A percentile compares a stretch with the other conserved stretches of the same genome.
phyloP scores from a whole-genome alignment of 2,329 filamentous ascomycete genomes.

The Thyridium curvatum region DNA sequence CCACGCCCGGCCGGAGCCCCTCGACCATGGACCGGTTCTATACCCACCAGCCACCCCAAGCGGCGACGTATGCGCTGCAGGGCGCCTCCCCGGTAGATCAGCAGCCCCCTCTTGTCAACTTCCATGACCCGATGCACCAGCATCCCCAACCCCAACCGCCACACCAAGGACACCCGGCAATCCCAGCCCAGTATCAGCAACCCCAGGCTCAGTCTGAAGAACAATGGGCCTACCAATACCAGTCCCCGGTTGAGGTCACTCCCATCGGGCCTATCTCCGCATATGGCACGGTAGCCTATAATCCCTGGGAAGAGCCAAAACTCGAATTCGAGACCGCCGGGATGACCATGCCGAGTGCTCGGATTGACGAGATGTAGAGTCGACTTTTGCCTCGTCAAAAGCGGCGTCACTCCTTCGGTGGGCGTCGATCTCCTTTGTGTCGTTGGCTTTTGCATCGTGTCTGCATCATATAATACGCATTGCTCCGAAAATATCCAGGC shows the following conservation, averaged over 20 bases:
- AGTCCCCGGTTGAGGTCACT: slow-evolving; percentile 50
- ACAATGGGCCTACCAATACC: slow-evolving; percentile 51
- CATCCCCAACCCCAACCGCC: slow-evolving; percentile 33
- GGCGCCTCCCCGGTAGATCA: slow-evolving; percentile 39
- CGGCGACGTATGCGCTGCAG: slow-evolving; percentile 42
- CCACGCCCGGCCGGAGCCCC: slow-evolving; percentile 46
- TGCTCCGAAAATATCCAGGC: background rate
- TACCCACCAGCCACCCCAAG: slow-evolving; percentile 44
- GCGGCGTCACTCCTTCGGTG: background rate
- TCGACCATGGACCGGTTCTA: slow-evolving; percentile 50
- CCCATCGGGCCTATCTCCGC: slow-evolving; percentile 46
- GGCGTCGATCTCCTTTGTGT: background rate
- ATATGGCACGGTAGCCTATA: slow-evolving; percentile 43
- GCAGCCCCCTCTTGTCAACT: slow-evolving; percentile 23
- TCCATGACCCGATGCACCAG: slow-evolving; percentile 33
- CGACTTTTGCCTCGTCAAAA: background rate
- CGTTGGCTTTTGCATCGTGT: background rate
- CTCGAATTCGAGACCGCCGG: slow-evolving; percentile 51
- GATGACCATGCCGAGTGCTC: slow-evolving; percentile 53
- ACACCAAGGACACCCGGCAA: slow-evolving; percentile 15
- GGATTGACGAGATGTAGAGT: slow-evolving; percentile 48
- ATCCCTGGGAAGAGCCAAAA: slow-evolving; percentile 45
- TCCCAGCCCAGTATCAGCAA: slow-evolving; percentile 28
- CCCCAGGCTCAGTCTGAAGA: slow-evolving; percentile 34
- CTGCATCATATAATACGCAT: background rate